Evolutionary conservation across 805 yeast species (phyloP).

Genomic region (Candida insectorum): DNA sequence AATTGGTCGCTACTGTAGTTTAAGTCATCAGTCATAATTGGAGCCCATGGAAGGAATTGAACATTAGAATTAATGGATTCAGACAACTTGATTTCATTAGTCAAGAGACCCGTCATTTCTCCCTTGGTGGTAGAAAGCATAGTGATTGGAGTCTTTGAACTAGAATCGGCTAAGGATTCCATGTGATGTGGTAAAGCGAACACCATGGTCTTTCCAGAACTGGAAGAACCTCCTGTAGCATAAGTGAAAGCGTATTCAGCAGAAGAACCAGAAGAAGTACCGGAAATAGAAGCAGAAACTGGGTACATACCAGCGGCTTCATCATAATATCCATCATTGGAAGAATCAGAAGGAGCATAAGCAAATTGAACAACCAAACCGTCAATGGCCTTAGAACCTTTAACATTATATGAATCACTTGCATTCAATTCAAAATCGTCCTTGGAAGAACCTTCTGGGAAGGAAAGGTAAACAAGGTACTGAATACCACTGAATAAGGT

Average conservation of each 20-base stretch:
- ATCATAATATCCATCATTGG: constrained; percentile 48
- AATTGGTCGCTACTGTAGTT: constrained; percentile 44
- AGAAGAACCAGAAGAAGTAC: constrained; percentile 42
- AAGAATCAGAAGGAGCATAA: constrained; percentile 25
- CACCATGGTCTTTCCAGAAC: constrained; percentile 42
- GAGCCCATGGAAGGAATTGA: constrained; percentile 46
- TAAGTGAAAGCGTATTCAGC: constrained; percentile 51
- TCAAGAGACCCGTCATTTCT: constrained; percentile 42
- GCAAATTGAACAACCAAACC: constrained; percentile 44
- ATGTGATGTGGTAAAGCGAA: constrained; percentile 57
- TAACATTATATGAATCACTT: constrained; percentile 35
- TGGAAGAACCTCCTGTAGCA: constrained; percentile 48
- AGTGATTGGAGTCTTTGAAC: constrained; percentile 37
- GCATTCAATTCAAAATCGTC: constrained; percentile 28
- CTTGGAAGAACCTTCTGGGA: constrained; percentile 35
- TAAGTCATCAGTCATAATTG: constrained; percentile 25
- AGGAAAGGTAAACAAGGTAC: constrained; percentile 67
- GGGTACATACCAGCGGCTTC: constrained; percentile 68
- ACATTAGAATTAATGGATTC: constrained; percentile 39
- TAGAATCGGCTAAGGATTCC: constrained; percentile 29
- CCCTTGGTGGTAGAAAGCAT: constrained; percentile 52
- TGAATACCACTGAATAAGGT: constrained; percentile 51
- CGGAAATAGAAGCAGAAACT: constrained; percentile 45
- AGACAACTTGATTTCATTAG: constrained; percentile 32
- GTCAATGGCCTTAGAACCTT: constrained; percentile 41